phyloP scores from a whole-genome alignment of 2,329 filamentous ascomycete species.

The Fusarium sp. region DNA sequence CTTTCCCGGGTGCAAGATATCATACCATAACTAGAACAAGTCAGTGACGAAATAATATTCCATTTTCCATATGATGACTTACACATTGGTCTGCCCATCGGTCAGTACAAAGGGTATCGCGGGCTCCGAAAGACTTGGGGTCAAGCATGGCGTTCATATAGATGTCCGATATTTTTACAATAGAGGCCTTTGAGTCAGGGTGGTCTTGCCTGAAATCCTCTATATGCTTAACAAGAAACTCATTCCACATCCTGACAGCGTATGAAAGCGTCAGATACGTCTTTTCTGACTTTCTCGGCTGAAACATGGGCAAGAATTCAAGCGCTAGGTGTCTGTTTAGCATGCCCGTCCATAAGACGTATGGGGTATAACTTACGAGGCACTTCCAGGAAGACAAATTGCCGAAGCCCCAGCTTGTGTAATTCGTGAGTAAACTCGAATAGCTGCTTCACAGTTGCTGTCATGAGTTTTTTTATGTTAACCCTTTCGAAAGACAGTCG shows the following conservation, averaged over 20 bases:
- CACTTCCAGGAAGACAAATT: not conserved
- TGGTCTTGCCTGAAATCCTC: not conserved
- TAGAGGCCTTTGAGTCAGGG: not conserved
- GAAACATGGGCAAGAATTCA: not conserved
- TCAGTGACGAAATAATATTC: not conserved
- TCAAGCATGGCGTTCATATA: not conserved
- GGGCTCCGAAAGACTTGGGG: not conserved
- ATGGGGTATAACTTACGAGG: not conserved
- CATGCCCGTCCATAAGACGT: not conserved
- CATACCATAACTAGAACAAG: not conserved
- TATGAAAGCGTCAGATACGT: not conserved
- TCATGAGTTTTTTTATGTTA: not conserved
- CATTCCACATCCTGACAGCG: not conserved
- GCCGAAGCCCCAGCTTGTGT: not conserved
- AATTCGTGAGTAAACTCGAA: not conserved
- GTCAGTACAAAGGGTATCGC: not conserved
- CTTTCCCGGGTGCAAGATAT: constrained; percentile 1
- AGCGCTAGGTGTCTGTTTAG: not conserved
- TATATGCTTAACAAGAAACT: not conserved
- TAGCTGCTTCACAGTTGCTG: not conserved
- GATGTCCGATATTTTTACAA: not conserved
- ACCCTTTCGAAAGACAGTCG: not conserved
- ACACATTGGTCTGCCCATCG: not conserved
- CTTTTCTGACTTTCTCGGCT: not conserved
- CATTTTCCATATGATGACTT: not conserved